Conservation (phyloP, 2,329 filamentous ascomycete species). For the Chalara sp. region DNA sequence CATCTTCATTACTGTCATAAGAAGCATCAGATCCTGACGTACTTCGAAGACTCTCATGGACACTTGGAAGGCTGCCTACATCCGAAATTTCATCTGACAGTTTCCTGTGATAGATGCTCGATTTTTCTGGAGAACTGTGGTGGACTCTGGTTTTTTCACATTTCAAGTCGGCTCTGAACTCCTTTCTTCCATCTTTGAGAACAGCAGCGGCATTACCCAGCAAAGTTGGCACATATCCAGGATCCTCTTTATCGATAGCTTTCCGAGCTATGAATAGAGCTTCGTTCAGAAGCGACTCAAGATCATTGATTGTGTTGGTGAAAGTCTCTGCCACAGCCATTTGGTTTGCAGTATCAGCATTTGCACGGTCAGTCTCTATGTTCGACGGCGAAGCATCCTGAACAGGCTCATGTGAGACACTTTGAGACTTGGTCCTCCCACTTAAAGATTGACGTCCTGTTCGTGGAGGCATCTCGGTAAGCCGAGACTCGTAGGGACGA, state of each 20-base stretch:
- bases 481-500: too few species aligned
- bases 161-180: background rate
- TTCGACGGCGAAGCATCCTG: background rate
- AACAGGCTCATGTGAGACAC: conserved; percentile 1
- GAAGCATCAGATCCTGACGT: conserved; percentile 16
- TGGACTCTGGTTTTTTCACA: background rate
- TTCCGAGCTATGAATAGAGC: conserved; percentile 30
- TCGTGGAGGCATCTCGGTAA: too few species aligned
- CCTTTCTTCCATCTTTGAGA: conserved; percentile 15
- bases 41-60: conserved; percentile 22
- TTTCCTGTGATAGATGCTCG: background rate
- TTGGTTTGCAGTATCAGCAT: background rate
- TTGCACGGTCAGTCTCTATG: conserved; percentile 4
- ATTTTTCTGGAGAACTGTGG: background rate
- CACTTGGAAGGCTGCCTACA: conserved; percentile 12
- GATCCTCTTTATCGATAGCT: conserved; percentile 22
- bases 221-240: conserved; percentile 12
- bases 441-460: too few species aligned
- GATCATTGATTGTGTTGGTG: conserved; percentile 27
- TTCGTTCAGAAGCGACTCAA: conserved; percentile 29
- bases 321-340: conserved; percentile 22
- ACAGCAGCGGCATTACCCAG: conserved; percentile 17
- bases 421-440: background rate
- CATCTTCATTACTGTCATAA: conserved; percentile 11
- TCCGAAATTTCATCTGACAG: conserved; percentile 13